Percentiles rank a stretch among this genome's conserved stretches.
Evolutionary conservation across 352 stramenopile species (phyloP).

Genomic region (Pythium aquatile): DNA sequence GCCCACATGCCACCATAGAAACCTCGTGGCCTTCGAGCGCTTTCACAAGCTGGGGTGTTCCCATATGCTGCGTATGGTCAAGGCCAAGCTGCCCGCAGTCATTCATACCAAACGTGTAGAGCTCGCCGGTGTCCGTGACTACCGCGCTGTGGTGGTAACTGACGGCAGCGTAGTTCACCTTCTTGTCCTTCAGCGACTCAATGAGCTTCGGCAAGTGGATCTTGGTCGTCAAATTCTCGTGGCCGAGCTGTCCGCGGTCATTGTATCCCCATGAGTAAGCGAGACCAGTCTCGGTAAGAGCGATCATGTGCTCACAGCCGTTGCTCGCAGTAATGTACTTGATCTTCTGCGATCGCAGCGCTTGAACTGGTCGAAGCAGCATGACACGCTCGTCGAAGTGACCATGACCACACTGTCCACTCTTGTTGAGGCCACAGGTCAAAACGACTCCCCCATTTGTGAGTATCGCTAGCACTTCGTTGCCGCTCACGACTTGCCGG

Average conservation of each 20-base stretch:
- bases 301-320: conserved; percentile 88
- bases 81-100: conserved; percentile 85
- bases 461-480: conserved; percentile 78
- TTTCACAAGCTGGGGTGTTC: conserved; percentile 74
- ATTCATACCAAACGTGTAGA: conserved; percentile 90
- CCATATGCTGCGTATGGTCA: conserved; percentile 78
- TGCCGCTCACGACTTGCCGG: conserved; percentile 78
- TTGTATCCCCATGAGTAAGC: conserved; percentile 90
- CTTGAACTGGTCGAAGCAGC: conserved; percentile 74
- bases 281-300: conserved; percentile 71
- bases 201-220: conserved; percentile 84
- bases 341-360: conserved; percentile 71
- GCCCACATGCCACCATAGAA: conserved; percentile 73
- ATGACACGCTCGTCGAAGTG: conserved; percentile 88
- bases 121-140: conserved; percentile 64
- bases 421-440: conserved; percentile 87
- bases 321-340: conserved; percentile 87
- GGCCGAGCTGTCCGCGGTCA: conserved; percentile 79
- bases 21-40: conserved; percentile 68
- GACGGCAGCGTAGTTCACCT: conserved; percentile 71
- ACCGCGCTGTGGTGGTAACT: conserved; percentile 87
- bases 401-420: conserved; percentile 82
- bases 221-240: conserved; percentile 84
- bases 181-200: conserved; percentile 83
- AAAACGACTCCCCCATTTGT: conserved; percentile 81